phyloP scores from a whole-genome alignment of 139 green algal species.

The Yamagishiella unicocca region DNA sequence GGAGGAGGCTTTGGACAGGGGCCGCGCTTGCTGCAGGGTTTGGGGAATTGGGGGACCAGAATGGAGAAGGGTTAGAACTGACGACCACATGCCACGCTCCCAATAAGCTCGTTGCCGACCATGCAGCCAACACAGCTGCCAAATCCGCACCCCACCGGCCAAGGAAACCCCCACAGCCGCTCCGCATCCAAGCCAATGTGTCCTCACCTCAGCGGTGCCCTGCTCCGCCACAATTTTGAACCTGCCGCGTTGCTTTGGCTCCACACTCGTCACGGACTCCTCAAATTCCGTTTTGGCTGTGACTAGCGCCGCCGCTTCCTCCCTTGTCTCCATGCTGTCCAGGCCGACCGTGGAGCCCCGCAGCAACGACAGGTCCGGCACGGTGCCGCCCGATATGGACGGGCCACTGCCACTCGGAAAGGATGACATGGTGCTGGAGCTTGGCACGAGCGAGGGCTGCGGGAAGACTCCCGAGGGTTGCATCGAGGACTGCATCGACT shows the following conservation, averaged over 20 bases:
- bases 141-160: not conserved
- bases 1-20: slow-evolving; percentile 52
- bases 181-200: too few relatives aligned
- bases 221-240: slow-evolving; percentile 90
- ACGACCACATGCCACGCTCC: too few relatives aligned
- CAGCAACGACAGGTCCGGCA: not conserved
- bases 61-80: too few relatives aligned
- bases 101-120: too few relatives aligned
- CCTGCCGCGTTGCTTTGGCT: slow-evolving; percentile 77
- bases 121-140: too few relatives aligned
- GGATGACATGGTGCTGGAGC: not conserved
- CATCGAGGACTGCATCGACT: not conserved
- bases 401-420: not conserved
- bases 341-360: not conserved
- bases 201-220: not conserved
- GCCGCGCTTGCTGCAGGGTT: not conserved
- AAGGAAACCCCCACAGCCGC: too few relatives aligned
- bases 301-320: not conserved
- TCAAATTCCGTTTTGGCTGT: slow-evolving; percentile 1
- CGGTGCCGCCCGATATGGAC: slow-evolving; percentile 5
- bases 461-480: not conserved
- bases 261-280: slow-evolving; percentile 45
- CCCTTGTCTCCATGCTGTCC: not conserved
- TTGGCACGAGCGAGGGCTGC: not conserved
- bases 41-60: too few relatives aligned